Conservation (phyloP, 2,329 filamentous ascomycete genomes). For the Pseudohalonectria lignicola region DNA sequence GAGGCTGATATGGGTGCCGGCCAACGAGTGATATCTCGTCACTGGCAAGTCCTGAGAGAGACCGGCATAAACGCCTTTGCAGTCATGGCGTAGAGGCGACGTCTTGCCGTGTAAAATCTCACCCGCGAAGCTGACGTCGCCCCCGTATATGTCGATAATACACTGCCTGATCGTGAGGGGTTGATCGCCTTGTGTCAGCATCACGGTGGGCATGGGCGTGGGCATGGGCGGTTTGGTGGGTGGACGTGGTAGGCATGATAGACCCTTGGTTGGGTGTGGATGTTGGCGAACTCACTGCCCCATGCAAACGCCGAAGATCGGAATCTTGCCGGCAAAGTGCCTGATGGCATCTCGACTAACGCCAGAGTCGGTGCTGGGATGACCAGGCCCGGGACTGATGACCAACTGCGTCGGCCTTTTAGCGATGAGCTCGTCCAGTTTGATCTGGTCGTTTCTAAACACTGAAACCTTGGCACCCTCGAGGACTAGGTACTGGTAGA, state of each 20-base stretch:
- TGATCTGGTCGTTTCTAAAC: constrained; percentile 84
- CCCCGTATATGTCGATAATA: constrained; percentile 89
- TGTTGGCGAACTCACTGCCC: constrained; percentile 55
- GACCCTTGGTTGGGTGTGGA: background rate
- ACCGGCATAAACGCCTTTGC: constrained; percentile 82
- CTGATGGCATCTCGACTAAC: constrained; percentile 86
- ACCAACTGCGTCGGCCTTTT: constrained; percentile 88
- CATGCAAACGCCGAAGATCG: constrained; percentile 97
- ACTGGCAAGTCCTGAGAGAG: constrained; percentile 73
- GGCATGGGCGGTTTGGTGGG: too few relatives aligned
- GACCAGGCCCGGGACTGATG: constrained; percentile 88
- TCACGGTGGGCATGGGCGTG: too few relatives aligned
- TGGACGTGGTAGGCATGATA: too few relatives aligned
- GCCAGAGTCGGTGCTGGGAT: constrained; percentile 83
- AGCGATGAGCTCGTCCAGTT: constrained; percentile 69
- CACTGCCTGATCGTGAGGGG: constrained; percentile 54
- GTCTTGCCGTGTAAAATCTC: constrained; percentile 98
- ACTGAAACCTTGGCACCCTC: constrained; percentile 88
- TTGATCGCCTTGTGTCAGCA: too few relatives aligned
- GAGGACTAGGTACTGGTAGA: constrained; percentile 96
- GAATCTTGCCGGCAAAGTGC: constrained; percentile 89
- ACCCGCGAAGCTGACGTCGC: constrained; percentile 81
- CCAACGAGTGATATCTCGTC: constrained; percentile 92
- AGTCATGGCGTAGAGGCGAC: constrained; percentile 78
- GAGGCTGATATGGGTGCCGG: constrained; percentile 79